Percentiles rank a stretch among this genome's conserved stretches.
These are phyloP conservation scores for Penicillium concentricum DNA, from an alignment of 2,329 filamentous ascomycete species.

Conservation along the genomic window DNA sequence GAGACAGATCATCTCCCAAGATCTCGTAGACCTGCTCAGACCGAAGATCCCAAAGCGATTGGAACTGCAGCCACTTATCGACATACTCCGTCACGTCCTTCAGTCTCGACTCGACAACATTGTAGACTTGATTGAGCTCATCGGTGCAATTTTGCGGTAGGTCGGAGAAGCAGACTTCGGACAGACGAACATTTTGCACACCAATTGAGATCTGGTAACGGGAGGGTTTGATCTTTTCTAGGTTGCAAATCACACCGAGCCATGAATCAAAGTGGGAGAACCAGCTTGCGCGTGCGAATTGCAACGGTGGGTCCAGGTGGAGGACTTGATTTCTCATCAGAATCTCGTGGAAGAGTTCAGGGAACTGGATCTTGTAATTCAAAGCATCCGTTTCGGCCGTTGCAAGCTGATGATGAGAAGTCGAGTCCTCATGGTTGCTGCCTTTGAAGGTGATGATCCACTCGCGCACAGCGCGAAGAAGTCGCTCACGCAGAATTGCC, in stretches of 20 bases:
- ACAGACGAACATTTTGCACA: conserved; percentile 38
- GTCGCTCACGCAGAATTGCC: conserved; percentile 70
- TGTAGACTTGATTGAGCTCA: conserved; percentile 76
- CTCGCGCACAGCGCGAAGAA: conserved; percentile 77
- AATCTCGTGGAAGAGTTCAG: conserved; percentile 75
- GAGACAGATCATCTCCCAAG: conserved; percentile 83
- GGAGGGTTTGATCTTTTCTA: conserved; percentile 91
- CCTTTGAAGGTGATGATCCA: conserved; percentile 88
- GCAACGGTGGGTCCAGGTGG: conserved; percentile 88
- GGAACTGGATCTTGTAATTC: conserved; percentile 42
- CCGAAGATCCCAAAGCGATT: conserved; percentile 96
- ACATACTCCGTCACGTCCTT: conserved; percentile 79
- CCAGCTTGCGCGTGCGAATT: conserved; percentile 91
- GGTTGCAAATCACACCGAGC: conserved; percentile 87
- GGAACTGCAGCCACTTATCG: conserved; percentile 97
- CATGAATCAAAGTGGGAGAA: conserved; percentile 88
- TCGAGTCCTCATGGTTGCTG: conserved; percentile 32
- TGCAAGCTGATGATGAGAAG: conserved; percentile 18
- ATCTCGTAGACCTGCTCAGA: conserved; percentile 93
- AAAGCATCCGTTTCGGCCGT: conserved; percentile 30
- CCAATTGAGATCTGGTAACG: conserved; percentile 85
- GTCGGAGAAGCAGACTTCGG: conserved; percentile 69
- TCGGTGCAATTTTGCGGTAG: conserved; percentile 80
- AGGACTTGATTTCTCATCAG: conserved; percentile 98
- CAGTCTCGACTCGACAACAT: conserved; percentile 78